Base-by-base conservation (phyloP, 192 early-diverging fungal genomes). In the Coemansia sp. region DNA sequence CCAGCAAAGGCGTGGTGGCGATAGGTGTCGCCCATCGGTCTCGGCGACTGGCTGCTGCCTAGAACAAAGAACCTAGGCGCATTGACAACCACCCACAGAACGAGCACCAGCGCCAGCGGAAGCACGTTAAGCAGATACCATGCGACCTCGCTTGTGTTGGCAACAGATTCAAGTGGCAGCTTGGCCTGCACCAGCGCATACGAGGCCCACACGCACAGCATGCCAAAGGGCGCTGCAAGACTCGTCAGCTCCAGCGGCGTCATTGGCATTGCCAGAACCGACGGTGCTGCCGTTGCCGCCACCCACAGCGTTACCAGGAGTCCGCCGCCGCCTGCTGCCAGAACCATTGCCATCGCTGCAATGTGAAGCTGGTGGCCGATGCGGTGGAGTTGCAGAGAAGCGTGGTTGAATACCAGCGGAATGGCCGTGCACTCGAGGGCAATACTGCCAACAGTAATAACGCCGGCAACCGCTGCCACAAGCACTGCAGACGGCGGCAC, bases 51-150 rank as follows among this genome's bases (percentile, higher is more conserved):
- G 51, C 48, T 41, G 37, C 65, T 46, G 26, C 19, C 37, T 21
- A 72, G 60, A n/a, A 49, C 55, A 59, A 59, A 59, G 39, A 51
- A 42, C 0, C 78, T 46, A 13, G 73, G 73, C 15, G 69, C 74
- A 45, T 72, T 76, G 11, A 63, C 7, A 36, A 65, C 68, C 0
- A 62, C 46, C 78, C 78, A 80, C 58, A 66, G 42, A 8, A 76
- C 36, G 45, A 76, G 61, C 21, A 68, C 63, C 22, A 80, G 46
- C 2, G 62, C 78, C 43, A 76, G 61, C 12, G 78, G 78, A 63
- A 81, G 42, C 16, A 65, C 45, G 5, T 61, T 60, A 11, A 81
- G 78, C 66, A 81, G 39, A n/a, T 75, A 81, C 60, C 71, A 76
- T 7, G 52, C 39, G 4, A 64, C 58, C 66, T 76, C 68, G 60